phyloP scores from a whole-genome alignment of 192 early-diverging fungal species.

The Allomyces arbusculus region DNA sequence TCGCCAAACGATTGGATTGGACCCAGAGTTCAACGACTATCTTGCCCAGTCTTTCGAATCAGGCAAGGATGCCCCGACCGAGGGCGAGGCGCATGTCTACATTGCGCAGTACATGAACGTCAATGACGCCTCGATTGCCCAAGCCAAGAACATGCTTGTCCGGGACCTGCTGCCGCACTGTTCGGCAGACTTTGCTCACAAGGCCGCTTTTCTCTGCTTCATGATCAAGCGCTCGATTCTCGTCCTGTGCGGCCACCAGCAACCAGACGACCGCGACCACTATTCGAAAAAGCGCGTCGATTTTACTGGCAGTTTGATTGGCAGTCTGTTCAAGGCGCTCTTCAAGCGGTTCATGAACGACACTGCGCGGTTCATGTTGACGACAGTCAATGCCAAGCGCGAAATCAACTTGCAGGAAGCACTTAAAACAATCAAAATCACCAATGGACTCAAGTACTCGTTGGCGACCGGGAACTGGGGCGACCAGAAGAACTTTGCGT shows the following conservation, averaged over 20 bases:
- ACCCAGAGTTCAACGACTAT: too few species aligned
- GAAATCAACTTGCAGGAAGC: conserved; percentile 51
- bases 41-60: too few species aligned
- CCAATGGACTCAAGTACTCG: conserved; percentile 80
- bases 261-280: conserved; percentile 95
- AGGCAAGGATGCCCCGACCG: too few species aligned
- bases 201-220: conserved; percentile 97
- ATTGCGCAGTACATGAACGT: too few species aligned
- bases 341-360: conserved; percentile 87
- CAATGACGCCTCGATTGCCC: too few species aligned
- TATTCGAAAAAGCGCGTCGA: conserved; percentile 99
- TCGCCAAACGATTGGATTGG: too few species aligned
- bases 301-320: conserved; percentile 82
- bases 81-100: too few species aligned
- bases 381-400: conserved; percentile 5
- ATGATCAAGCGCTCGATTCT: conserved; percentile 92
- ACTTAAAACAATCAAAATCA: conserved; percentile 70
- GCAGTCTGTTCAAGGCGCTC: conserved; percentile 73
- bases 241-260: conserved; percentile 67
- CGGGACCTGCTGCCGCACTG: too few species aligned
- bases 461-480: conserved; percentile 99
- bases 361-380: conserved; percentile 12
- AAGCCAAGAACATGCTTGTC: too few species aligned
- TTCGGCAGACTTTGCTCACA: conserved; percentile 12
- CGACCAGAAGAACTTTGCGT: conserved; percentile 88